Conservation (phyloP, 805 yeast species). For the Komagataella phaffii region DNA sequence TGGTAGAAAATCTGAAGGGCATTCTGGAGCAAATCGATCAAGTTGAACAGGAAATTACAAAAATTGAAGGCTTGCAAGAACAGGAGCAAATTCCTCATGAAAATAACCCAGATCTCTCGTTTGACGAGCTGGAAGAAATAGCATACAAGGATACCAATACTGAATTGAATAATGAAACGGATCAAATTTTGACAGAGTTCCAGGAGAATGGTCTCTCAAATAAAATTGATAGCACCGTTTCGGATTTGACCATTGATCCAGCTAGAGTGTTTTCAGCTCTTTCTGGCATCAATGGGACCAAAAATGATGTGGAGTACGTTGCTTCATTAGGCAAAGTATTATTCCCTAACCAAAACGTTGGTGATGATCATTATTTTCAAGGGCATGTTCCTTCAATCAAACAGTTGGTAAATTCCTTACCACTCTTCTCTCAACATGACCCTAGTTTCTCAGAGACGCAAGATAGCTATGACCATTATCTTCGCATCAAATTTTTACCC, state of each 20-base stretch:
- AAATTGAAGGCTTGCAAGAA: background rate
- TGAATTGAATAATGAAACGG: background rate
- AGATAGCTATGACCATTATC: constrained; percentile 12
- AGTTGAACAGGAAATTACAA: background rate
- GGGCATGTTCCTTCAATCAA: constrained; percentile 13
- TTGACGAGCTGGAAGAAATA: background rate
- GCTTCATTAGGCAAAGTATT: constrained; percentile 16
- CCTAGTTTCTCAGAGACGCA: constrained; percentile 8
- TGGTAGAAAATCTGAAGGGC: background rate
- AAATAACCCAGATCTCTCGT: background rate
- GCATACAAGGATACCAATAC: background rate
- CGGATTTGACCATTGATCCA: background rate
- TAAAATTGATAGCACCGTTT: background rate
- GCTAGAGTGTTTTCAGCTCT: background rate
- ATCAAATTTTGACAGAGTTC: background rate
- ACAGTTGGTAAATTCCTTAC: constrained; percentile 6
- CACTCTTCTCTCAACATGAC: background rate
- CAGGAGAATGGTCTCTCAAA: background rate
- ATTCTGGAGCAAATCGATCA: background rate
- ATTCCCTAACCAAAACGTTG: constrained; percentile 5
- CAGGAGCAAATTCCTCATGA: background rate
- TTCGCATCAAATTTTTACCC: constrained; percentile 18
- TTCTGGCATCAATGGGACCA: constrained; percentile 4
- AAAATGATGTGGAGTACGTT: constrained; percentile 10
- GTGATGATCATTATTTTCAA: constrained; percentile 10